These are phyloP conservation scores for Alternaria metachromatica DNA, from an alignment of 2,329 filamentous ascomycete genomes.

Conservation along the genomic window DNA sequence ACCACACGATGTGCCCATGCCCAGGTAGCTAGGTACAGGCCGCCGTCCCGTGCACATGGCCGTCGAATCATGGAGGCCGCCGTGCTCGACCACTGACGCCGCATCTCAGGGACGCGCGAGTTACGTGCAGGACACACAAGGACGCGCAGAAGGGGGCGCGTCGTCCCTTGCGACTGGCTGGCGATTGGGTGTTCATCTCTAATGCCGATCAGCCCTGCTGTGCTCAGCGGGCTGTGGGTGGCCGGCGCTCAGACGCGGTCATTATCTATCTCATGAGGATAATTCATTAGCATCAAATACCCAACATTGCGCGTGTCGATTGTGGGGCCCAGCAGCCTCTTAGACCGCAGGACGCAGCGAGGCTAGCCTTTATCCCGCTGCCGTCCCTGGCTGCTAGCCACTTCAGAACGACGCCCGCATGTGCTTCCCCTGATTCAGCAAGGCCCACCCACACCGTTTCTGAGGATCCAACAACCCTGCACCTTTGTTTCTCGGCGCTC, in stretches of 20 bases:
- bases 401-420: conserved; percentile 43
- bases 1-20: conserved; percentile 19
- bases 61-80: conserved; percentile 39
- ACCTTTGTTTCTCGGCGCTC: conserved; percentile 30
- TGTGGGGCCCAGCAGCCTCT: conserved; percentile 37
- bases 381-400: conserved; percentile 42
- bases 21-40: conserved; percentile 19
- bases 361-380: conserved; percentile 41
- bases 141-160: conserved; percentile 16
- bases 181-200: conserved; percentile 22
- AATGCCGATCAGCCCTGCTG: conserved; percentile 24
- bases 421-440: conserved; percentile 38
- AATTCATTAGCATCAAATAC: conserved; percentile 34
- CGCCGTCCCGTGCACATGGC: conserved; percentile 39
- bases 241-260: conserved; percentile 7
- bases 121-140: conserved; percentile 31
- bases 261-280: conserved; percentile 21
- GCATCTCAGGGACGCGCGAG: conserved; percentile 43
- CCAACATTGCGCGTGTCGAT: conserved; percentile 43
- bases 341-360: conserved; percentile 30
- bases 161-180: conserved; percentile 31
- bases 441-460: conserved; percentile 29
- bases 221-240: conserved; percentile 21
- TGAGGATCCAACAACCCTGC: conserved; percentile 39
- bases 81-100: conserved; percentile 33